These are phyloP conservation scores for Neohortaea acidophila DNA, from an alignment of 495 filamentous ascomycete genomes.

Conservation along the genomic window DNA sequence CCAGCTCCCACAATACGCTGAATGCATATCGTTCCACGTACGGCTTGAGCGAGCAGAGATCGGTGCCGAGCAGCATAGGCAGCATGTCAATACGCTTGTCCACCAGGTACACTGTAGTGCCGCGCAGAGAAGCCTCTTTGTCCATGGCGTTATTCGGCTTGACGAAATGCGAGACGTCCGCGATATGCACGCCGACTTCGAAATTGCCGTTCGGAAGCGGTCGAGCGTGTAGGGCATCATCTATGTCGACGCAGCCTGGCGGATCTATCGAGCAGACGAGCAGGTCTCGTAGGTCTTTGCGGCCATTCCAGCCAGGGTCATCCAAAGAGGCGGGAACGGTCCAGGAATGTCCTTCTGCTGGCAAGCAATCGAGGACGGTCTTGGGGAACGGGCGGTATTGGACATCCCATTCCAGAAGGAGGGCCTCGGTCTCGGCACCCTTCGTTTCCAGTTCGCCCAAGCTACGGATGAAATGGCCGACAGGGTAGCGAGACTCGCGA, in stretches of 20 bases:
- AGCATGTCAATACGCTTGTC: constrained; percentile 99
- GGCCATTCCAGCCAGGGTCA: constrained; percentile 70
- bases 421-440: constrained; percentile 86
- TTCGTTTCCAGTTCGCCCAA: constrained; percentile 89
- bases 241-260: constrained; percentile 90
- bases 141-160: constrained; percentile 97
- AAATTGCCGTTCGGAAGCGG: constrained; percentile 81
- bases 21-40: constrained; percentile 97
- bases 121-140: constrained; percentile 75
- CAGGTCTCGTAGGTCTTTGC: constrained; percentile 69
- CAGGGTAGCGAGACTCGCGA: constrained; percentile 75
- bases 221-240: constrained; percentile 85
- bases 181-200: constrained; percentile 97
- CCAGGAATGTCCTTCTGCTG: constrained; percentile 86
- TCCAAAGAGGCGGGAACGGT: constrained; percentile 60
- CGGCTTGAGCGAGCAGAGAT: constrained; percentile 91
- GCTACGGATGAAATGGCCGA: constrained; percentile 86
- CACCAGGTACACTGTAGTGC: constrained; percentile 92
- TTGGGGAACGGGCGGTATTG: constrained; percentile 97
- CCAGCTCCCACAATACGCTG: constrained; percentile 87
- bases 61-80: constrained; percentile 85
- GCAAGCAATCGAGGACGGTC: constrained; percentile 82
- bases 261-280: constrained; percentile 96
- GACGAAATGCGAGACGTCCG: constrained; percentile 95
- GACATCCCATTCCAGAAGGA: constrained; percentile 89